Evolutionary conservation across 2,329 filamentous ascomycete species (phyloP), one percentile per base, ranked within the genome.

Genomic region (Stemphylium lycopersici): DNA sequence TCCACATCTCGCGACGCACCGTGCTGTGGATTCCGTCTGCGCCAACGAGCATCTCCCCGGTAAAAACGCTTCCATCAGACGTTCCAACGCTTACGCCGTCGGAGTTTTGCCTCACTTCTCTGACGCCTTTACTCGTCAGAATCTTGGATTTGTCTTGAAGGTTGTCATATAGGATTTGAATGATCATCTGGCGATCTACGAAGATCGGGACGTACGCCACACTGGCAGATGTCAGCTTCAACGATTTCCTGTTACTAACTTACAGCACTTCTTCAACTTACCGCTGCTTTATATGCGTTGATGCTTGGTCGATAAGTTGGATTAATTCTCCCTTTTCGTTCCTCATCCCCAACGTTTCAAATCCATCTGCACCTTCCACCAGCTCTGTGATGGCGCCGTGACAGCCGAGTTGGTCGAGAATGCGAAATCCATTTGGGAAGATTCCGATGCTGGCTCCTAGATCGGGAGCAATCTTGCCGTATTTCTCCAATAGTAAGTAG

Each of bases 331-430:
- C 22, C 22, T 24, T 24, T 7, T 24, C 22, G 22, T 24, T 24
- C 6, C 22, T 24, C 22, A 24, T 24, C 6, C 22, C 22, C 6
- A 24, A 24, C 2, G 22, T 24, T 7, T 24, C 22, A 7, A 24
- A 24, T 24, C 22, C 22, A 24, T 24, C 22, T 4, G 22, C 22
- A 6, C 22, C 22, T 10, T 22, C 29, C 5, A 18, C 47, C 41
- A 48, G 15, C 3, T 15, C 11, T 13, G n/a, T 12, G 10, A 62
- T 52, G 6, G 32, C 18, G 0, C 59, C 45, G 4, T 42, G 46
- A 29, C 47, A 58, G 10, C 59, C 64, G 1, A 68, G 32, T 22
- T 68, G 64, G 43, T 66, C 66, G 10, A 68, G 33, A 5, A 68
- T 59, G 4, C 62, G 48, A 8, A 24, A 32, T 3, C 59, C 62